Conservation (phyloP, 345 rosid species). For the Citropsis articulata region DNA sequence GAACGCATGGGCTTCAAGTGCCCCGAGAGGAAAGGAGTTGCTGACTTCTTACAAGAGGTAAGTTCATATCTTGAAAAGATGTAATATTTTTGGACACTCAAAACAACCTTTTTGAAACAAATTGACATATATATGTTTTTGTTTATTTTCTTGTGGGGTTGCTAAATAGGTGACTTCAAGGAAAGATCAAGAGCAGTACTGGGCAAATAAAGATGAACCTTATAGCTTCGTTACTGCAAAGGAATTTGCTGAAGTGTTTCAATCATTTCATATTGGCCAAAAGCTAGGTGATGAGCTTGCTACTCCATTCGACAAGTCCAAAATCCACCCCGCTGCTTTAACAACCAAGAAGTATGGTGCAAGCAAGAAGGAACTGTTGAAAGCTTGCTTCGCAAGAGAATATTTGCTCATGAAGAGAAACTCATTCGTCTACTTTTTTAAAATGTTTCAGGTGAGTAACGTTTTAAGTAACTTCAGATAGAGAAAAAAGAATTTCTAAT, state of each 20-base stretch:
- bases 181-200: slow-evolving; percentile 85
- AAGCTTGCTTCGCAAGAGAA: slow-evolving; percentile 78
- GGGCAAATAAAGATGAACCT: slow-evolving; percentile 57
- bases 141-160: background rate
- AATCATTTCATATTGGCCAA: slow-evolving; percentile 60
- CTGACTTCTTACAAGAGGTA: slow-evolving; percentile 88
- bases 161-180: slow-evolving; percentile 51
- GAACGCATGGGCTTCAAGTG: slow-evolving; percentile 63
- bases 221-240: slow-evolving; percentile 52
- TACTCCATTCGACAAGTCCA: slow-evolving; percentile 65
- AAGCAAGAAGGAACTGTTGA: slow-evolving; percentile 54
- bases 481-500: background rate
- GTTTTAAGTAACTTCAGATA: background rate
- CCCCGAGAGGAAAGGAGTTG: slow-evolving; percentile 80
- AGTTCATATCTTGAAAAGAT: background rate
- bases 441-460: slow-evolving; percentile 37
- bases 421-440: slow-evolving; percentile 74
- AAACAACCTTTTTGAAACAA: background rate
- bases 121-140: background rate
- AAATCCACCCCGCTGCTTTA: slow-evolving; percentile 71
- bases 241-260: slow-evolving; percentile 66
- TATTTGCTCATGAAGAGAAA: slow-evolving; percentile 85
- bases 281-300: slow-evolving; percentile 66
- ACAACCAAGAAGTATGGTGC: slow-evolving; percentile 66
- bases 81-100: background rate